Conservation (phyloP, 768 basidiomycete species). For the Suillus spraguei region DNA sequence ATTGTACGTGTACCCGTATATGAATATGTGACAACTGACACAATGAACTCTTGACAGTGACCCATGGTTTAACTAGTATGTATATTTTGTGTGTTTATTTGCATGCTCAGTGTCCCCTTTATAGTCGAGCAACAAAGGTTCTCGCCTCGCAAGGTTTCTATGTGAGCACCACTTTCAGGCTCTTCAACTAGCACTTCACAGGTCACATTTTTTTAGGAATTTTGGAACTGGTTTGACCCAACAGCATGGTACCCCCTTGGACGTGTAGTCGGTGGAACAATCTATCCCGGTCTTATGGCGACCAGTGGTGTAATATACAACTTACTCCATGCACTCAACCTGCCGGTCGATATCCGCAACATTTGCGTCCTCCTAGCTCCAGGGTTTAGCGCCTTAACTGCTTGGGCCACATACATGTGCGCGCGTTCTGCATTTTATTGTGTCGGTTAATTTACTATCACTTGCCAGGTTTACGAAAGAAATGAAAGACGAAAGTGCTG, state of each 20-base stretch:
- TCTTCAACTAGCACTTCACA: slow-evolving; percentile 9
- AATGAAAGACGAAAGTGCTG: slow-evolving; percentile 93
- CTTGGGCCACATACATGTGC: slow-evolving; percentile 95
- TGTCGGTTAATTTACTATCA: neutral
- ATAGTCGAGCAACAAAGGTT: slow-evolving; percentile 89
- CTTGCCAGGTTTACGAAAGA: slow-evolving; percentile 89
- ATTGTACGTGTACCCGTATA: slow-evolving; percentile 64
- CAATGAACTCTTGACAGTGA: slow-evolving; percentile 54
- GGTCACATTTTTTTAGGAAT: slow-evolving; percentile 65
- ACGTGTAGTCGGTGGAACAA: slow-evolving; percentile 96
- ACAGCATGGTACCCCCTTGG: slow-evolving; percentile 99
- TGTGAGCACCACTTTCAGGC: slow-evolving; percentile 48
- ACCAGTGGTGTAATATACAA: slow-evolving; percentile 98
- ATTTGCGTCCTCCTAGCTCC: slow-evolving; percentile 97
- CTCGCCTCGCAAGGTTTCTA: slow-evolving; percentile 94
- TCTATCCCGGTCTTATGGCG: slow-evolving; percentile 98
- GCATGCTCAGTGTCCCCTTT: slow-evolving; percentile 11
- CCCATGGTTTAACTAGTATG: slow-evolving; percentile 99
- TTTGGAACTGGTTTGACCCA: slow-evolving; percentile 99
- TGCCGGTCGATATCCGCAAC: slow-evolving; percentile 97
- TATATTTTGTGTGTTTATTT: slow-evolving; percentile 18
- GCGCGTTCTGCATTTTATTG: slow-evolving; percentile 25
- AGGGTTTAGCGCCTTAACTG: slow-evolving; percentile 95
- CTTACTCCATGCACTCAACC: slow-evolving; percentile 80
- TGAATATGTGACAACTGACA: neutral